Conservation (phyloP, 2,329 filamentous ascomycete species). For the Calonectria pauciramosa region DNA sequence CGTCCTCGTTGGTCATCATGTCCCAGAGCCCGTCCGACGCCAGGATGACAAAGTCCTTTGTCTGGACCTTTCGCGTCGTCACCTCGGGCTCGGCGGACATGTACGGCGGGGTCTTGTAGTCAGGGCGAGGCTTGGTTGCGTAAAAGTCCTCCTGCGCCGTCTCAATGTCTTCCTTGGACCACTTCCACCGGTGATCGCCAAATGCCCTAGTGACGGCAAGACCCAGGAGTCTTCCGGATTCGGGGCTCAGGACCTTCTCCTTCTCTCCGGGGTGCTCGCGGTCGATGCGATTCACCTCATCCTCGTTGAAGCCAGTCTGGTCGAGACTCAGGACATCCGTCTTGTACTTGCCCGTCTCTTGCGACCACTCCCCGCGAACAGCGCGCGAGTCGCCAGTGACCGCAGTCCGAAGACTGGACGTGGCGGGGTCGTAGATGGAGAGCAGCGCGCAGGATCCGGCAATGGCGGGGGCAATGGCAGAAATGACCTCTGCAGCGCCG, state of each 20-base stretch:
- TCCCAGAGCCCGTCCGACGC: conserved; percentile 79
- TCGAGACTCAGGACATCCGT: conserved; percentile 71
- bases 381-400: conserved; percentile 78
- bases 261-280: conserved; percentile 74
- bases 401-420: conserved; percentile 70
- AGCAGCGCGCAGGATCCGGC: conserved; percentile 75
- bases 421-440: conserved; percentile 70
- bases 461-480: conserved; percentile 53
- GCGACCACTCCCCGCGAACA: conserved; percentile 67
- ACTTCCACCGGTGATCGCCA: conserved; percentile 79
- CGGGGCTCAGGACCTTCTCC: conserved; percentile 61
- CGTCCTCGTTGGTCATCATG: conserved; percentile 67
- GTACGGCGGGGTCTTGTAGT: conserved; percentile 72
- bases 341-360: conserved; percentile 60
- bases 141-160: conserved; percentile 59
- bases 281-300: conserved; percentile 68
- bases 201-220: conserved; percentile 75
- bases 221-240: conserved; percentile 72
- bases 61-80: conserved; percentile 66
- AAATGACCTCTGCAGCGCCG: conserved; percentile 45
- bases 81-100: conserved; percentile 77
- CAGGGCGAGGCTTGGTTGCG: conserved; percentile 59
- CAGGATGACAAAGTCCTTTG: conserved; percentile 71
- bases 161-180: conserved; percentile 61
- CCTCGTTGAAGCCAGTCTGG: conserved; percentile 74